phyloP scores from a whole-genome alignment of 2,329 filamentous ascomycete genomes.

The Ustilaginoidea virens region DNA sequence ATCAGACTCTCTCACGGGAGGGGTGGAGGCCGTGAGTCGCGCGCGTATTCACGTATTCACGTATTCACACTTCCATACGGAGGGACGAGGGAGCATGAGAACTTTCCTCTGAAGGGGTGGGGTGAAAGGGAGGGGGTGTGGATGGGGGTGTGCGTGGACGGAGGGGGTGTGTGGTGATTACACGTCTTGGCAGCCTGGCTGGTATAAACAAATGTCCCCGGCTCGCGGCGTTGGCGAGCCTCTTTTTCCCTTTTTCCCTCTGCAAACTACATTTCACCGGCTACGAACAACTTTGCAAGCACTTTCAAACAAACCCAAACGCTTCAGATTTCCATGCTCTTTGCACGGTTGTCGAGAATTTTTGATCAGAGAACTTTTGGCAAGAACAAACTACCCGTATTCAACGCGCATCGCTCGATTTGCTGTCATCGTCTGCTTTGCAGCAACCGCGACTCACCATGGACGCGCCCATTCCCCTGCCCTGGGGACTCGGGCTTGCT shows the following conservation, averaged over 20 bases:
- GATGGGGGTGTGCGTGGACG: too few species aligned
- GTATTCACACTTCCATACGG: too few species aligned
- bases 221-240: not conserved
- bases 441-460: constrained; percentile 6
- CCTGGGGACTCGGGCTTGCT: constrained; percentile 6
- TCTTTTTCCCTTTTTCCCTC: not conserved
- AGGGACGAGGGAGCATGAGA: too few species aligned
- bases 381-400: constrained; percentile 1
- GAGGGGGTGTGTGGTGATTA: too few species aligned
- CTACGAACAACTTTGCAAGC: constrained; percentile 2
- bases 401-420: constrained; percentile 5
- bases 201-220: constrained; percentile 4
- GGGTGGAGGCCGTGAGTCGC: too few species aligned
- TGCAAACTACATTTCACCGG: constrained; percentile 2
- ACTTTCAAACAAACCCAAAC: constrained; percentile 2
- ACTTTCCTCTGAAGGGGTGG: too few species aligned
- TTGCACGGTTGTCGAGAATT: constrained; percentile 1
- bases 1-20: too few species aligned
- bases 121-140: too few species aligned
- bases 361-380: constrained; percentile 1
- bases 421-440: constrained; percentile 2
- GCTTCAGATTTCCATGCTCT: constrained; percentile 3
- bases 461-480: constrained; percentile 7
- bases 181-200: not conserved
- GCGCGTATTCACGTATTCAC: too few species aligned